Conservation (phyloP, 352 stramenopile species). For the Phytophthora podocarpi region DNA sequence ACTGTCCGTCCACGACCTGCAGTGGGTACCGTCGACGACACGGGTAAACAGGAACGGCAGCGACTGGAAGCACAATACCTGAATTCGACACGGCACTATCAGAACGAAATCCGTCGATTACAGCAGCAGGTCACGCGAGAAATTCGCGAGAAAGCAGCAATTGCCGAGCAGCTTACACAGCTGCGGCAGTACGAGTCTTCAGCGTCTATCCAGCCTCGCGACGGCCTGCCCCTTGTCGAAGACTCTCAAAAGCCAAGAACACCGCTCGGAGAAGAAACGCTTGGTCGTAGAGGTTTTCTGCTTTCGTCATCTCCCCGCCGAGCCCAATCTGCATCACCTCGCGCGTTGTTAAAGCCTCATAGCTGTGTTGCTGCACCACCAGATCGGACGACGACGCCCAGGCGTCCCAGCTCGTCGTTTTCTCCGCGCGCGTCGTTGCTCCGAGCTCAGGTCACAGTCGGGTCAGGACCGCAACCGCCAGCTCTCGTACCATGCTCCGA, state of each 20-base stretch:
- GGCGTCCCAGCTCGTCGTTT: conserved; percentile 52
- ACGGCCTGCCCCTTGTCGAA: conserved; percentile 8
- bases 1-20: conserved; percentile 28
- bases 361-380: conserved; percentile 10
- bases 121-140: conserved; percentile 66
- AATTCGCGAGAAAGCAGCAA: conserved; percentile 44
- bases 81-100: conserved; percentile 56
- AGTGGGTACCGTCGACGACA: not conserved
- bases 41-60: conserved; percentile 8
- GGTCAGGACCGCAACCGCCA: not conserved
- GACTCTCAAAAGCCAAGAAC: not conserved
- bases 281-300: conserved; percentile 1
- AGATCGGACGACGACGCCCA: conserved; percentile 16
- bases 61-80: conserved; percentile 28
- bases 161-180: conserved; percentile 55
- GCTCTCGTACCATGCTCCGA: conserved; percentile 1
- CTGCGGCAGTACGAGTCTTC: conserved; percentile 19
- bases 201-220: conserved; percentile 2
- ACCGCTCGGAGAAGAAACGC: not conserved
- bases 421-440: conserved; percentile 39
- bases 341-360: not conserved
- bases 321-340: conserved; percentile 27
- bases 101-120: conserved; percentile 72
- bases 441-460: conserved; percentile 6
- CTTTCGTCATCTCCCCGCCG: conserved; percentile 5